A percentile compares a stretch with the other conserved stretches of the same genome.
Evolutionary conservation across 768 basidiomycete genomes (phyloP).

Genomic region (Phanerodontia chrysosporium): DNA sequence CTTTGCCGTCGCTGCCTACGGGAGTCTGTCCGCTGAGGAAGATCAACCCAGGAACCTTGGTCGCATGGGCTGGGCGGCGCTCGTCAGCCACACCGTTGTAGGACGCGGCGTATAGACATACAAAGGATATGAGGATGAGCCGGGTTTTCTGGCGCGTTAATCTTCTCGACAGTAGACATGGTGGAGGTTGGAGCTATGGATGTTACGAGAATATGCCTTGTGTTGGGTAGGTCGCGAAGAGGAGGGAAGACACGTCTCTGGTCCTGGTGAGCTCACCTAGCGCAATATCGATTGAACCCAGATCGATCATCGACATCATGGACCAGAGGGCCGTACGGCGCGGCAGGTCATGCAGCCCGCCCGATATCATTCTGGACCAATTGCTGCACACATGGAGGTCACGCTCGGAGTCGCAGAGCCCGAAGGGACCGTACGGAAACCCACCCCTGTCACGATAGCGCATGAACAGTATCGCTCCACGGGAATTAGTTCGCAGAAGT

Average conservation of each 20-base stretch:
- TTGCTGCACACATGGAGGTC: not conserved
- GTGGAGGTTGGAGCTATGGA: slow-evolving; percentile 13
- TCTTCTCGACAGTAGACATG: slow-evolving; percentile 50
- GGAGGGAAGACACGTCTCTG: not conserved
- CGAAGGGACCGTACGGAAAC: not conserved
- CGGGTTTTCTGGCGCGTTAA: slow-evolving; percentile 47
- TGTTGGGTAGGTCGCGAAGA: not conserved
- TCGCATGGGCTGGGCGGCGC: slow-evolving; percentile 43
- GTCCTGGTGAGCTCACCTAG: not conserved
- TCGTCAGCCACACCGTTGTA: not conserved
- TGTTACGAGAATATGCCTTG: not conserved
- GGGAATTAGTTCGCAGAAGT: not conserved
- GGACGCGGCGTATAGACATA: slow-evolving; percentile 25
- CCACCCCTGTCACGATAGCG: not conserved
- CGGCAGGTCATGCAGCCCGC: not conserved
- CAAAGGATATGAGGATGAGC: slow-evolving; percentile 46
- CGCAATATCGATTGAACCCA: not conserved
- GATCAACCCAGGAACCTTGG: slow-evolving; percentile 52
- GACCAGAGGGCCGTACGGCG: not conserved
- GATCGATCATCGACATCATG: slow-evolving; percentile 3
- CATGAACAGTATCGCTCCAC: not conserved
- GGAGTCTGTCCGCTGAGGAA: slow-evolving; percentile 63
- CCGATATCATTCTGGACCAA: not conserved
- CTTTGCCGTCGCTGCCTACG: slow-evolving; percentile 39
- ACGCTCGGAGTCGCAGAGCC: not conserved